Evolutionary conservation across 2,329 filamentous ascomycete species (phyloP).

Genomic region (Fusarium buxicola): DNA sequence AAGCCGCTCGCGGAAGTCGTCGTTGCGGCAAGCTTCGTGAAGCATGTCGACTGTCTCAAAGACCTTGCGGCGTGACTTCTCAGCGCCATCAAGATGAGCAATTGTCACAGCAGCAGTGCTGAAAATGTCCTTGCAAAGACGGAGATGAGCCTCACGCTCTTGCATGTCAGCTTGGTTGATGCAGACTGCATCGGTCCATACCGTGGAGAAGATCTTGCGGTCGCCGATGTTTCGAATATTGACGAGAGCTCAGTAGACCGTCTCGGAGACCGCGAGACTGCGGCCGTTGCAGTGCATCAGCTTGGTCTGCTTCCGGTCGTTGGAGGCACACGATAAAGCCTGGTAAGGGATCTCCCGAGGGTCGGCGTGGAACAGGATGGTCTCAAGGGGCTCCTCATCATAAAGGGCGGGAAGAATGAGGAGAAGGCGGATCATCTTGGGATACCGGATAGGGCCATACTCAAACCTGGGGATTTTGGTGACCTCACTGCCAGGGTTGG

Average conservation of each 20-base stretch:
- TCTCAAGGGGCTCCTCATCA: constrained; percentile 15
- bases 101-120: constrained; percentile 12
- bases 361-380: constrained; percentile 15
- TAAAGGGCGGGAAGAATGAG: constrained; percentile 10
- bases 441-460: constrained; percentile 10
- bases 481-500: constrained; percentile 11
- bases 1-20: constrained; percentile 7
- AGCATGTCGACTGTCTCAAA: constrained; percentile 16
- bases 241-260: constrained; percentile 11
- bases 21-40: constrained; percentile 13
- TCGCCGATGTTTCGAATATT: constrained; percentile 15
- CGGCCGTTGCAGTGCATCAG: constrained; percentile 19
- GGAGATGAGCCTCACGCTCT: constrained; percentile 9
- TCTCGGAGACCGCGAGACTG: constrained; percentile 4
- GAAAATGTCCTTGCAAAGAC: constrained; percentile 14
- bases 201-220: constrained; percentile 16
- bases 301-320: constrained; percentile 15
- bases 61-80: constrained; percentile 16
- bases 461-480: constrained; percentile 16
- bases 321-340: constrained; percentile 11
- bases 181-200: constrained; percentile 10
- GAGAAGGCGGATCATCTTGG: constrained; percentile 16
- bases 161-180: constrained; percentile 14
- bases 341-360: constrained; percentile 11
- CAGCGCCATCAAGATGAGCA: constrained; percentile 9